A percentile compares a stretch with the other conserved stretches of the same genome.
phyloP scores from a whole-genome alignment of 495 filamentous ascomycete species.

The Penicillium goetzii region DNA sequence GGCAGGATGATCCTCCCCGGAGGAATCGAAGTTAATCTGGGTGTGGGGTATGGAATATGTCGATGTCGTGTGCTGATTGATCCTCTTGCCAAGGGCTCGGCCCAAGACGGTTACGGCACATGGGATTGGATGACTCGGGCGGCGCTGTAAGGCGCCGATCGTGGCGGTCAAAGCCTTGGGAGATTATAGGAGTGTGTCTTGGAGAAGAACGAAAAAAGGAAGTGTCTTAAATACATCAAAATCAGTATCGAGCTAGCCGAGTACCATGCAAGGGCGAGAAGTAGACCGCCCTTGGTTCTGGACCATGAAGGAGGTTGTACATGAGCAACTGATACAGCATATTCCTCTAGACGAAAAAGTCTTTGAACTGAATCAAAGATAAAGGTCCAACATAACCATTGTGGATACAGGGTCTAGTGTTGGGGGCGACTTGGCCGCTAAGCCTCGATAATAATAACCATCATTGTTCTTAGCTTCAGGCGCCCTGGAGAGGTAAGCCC shows the following conservation, averaged over 20 bases:
- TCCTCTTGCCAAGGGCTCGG: conserved; percentile 1
- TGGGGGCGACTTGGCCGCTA: background rate
- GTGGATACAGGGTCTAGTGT: background rate
- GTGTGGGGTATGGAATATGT: conserved; percentile 2
- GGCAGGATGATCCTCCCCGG: conserved; percentile 1
- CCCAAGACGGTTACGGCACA: conserved; percentile 6
- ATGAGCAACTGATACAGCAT: background rate
- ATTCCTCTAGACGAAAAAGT: background rate
- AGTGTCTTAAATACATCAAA: background rate
- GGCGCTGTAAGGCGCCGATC: conserved; percentile 8
- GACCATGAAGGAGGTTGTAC: background rate
- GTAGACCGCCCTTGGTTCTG: background rate
- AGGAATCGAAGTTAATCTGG: conserved; percentile 11
- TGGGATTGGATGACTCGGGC: conserved; percentile 7
- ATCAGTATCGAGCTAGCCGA: conserved; percentile 2
- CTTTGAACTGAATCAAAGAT: no score
- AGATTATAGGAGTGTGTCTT: background rate
- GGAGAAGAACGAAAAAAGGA: background rate
- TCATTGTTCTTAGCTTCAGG: conserved; percentile 5
- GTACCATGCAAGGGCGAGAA: conserved; percentile 13
- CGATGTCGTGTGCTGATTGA: background rate
- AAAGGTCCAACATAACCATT: background rate
- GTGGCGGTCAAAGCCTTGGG: conserved; percentile 6
- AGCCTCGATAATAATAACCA: conserved; percentile 1
- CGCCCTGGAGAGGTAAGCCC: background rate